These are phyloP conservation scores for Scedosporium apiospermum DNA, from an alignment of 2,329 filamentous ascomycete species.

Conservation along the genomic window DNA sequence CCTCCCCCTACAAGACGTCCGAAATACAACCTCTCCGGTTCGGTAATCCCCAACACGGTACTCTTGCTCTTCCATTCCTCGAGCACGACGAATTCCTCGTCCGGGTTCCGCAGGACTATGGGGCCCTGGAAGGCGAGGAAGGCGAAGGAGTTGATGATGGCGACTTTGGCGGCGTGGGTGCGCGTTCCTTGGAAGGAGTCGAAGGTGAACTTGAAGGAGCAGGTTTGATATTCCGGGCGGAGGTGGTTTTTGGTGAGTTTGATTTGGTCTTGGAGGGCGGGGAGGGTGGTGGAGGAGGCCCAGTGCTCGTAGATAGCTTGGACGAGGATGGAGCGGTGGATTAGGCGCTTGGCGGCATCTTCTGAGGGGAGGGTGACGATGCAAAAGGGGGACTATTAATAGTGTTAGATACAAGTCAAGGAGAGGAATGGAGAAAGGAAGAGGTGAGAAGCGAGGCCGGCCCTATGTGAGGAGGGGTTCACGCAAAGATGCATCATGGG, in stretches of 20 bases:
- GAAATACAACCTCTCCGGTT: constrained; percentile 55
- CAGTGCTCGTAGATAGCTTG: constrained; percentile 85
- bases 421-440: neutral
- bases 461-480: neutral
- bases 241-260: neutral
- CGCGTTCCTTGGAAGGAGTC: constrained; percentile 76
- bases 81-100: constrained; percentile 69
- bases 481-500: constrained; percentile 8
- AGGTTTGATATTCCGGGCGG: constrained; percentile 40
- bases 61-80: constrained; percentile 65
- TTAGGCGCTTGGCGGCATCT: constrained; percentile 54
- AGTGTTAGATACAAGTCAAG: neutral
- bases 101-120: constrained; percentile 65
- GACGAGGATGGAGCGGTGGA: constrained; percentile 69
- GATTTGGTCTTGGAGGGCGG: constrained; percentile 50
- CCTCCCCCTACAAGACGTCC: constrained; percentile 62
- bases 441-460: no score
- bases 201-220: constrained; percentile 74
- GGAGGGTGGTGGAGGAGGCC: constrained; percentile 61
- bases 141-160: constrained; percentile 71
- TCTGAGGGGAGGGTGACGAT: constrained; percentile 60
- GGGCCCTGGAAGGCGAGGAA: constrained; percentile 71
- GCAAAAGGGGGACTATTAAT: constrained; percentile 71
- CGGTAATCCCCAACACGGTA: constrained; percentile 33
- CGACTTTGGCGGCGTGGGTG: constrained; percentile 50